These are phyloP conservation scores for Plasmodium malariae DNA, from an alignment of 169 alveolate genomes.

Conservation along the genomic window DNA sequence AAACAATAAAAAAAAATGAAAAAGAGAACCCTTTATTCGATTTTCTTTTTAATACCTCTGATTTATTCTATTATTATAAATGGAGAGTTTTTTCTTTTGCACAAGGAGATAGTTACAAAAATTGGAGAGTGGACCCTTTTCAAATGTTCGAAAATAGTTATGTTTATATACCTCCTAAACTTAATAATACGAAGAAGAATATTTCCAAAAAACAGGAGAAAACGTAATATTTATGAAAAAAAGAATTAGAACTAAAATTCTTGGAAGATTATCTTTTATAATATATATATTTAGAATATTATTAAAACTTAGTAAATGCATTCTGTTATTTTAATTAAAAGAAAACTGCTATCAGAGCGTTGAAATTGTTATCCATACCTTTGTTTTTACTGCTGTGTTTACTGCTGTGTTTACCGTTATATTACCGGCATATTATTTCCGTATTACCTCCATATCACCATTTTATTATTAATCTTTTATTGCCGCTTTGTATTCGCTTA, in stretches of 20 bases:
- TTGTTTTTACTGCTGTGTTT: too few species aligned
- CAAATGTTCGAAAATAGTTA: conserved; percentile 70
- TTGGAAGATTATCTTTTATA: too few species aligned
- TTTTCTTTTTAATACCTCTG: conserved; percentile 63
- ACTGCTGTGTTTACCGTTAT: too few species aligned
- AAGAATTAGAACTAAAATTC: background rate
- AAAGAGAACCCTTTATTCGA: conserved; percentile 44
- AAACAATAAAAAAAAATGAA: conserved; percentile 57
- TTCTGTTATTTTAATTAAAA: background rate
- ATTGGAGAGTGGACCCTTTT: conserved; percentile 75
- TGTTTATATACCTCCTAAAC: conserved; percentile 61
- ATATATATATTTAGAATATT: background rate
- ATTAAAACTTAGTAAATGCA: background rate
- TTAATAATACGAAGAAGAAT: conserved; percentile 22
- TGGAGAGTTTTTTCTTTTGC: conserved; percentile 77
- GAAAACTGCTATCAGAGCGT: too few species aligned
- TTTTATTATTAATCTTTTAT: too few species aligned
- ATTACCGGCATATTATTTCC: too few species aligned
- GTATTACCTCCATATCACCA: too few species aligned
- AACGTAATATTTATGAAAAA: background rate
- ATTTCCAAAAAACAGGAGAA: conserved; percentile 18
- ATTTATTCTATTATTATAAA: conserved; percentile 65
- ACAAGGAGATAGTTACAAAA: conserved; percentile 76
- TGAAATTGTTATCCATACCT: too few species aligned
- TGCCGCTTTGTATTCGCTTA: background rate